phyloP scores from a whole-genome alignment of 106 monocot genomes.

The Cymbidium sinense region DNA sequence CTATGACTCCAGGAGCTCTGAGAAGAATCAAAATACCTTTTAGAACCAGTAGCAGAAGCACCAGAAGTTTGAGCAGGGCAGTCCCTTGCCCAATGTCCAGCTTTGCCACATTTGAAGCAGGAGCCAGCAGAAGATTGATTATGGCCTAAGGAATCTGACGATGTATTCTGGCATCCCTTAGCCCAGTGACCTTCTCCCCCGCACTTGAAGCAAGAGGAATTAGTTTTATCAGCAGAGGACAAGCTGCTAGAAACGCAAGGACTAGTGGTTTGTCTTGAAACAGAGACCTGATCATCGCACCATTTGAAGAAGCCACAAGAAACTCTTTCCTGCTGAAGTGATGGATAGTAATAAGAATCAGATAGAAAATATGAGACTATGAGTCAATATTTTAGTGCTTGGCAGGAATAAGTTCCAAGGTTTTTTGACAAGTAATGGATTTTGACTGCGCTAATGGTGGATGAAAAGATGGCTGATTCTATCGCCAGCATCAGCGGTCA shows the following conservation, averaged over 20 bases:
- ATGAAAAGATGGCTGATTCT: too few relatives aligned
- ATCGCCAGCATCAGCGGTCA: too few relatives aligned
- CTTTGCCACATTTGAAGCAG: constrained; percentile 64
- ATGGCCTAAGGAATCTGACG: constrained; percentile 9
- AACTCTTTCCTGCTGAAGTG: constrained; percentile 35
- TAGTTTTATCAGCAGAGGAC: constrained; percentile 13
- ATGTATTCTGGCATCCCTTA: constrained; percentile 32
- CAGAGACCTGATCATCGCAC: constrained; percentile 26
- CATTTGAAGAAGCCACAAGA: constrained; percentile 54
- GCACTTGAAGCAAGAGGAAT: constrained; percentile 56
- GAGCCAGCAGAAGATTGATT: constrained; percentile 3
- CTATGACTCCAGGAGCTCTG: constrained; percentile 1
- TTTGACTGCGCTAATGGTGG: too few relatives aligned
- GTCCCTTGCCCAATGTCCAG: constrained; percentile 68
- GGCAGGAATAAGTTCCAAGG: too few relatives aligned
- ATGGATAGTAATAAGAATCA: background rate
- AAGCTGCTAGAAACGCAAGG: constrained; percentile 6
- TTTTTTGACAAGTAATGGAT: too few relatives aligned
- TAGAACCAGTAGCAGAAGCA: constrained; percentile 7
- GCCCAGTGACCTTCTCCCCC: constrained; percentile 66
- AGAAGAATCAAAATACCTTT: constrained; percentile 15
- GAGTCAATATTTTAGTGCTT: too few relatives aligned
- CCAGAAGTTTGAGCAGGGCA: constrained; percentile 27
- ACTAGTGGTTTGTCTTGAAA: constrained; percentile 10
- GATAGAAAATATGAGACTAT: too few relatives aligned